These are phyloP conservation scores for Cutaneotrichosporon cavernicola DNA, from an alignment of 1,284 basidiomycete species.

Conservation along the genomic window DNA sequence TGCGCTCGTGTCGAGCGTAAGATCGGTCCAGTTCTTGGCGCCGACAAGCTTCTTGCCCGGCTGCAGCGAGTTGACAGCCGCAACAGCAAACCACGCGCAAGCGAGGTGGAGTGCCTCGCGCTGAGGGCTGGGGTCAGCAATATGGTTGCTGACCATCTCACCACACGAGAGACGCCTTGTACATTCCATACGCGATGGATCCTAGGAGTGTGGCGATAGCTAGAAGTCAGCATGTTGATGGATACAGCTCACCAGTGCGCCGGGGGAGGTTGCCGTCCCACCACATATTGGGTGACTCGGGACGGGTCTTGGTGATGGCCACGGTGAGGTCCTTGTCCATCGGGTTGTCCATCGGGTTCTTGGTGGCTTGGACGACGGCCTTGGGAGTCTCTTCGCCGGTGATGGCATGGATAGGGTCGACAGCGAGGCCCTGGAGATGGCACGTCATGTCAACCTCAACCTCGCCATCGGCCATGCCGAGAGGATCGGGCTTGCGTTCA, in stretches of 20 bases:
- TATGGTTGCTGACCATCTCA: not conserved
- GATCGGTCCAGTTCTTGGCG: constrained; percentile 3
- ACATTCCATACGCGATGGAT: not conserved
- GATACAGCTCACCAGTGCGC: not conserved
- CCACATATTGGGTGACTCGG: not conserved
- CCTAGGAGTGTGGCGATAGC: not conserved
- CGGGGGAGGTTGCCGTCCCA: constrained; percentile 7
- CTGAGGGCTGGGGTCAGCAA: not conserved
- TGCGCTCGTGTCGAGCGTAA: constrained; percentile 4
- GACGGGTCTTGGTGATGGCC: not conserved
- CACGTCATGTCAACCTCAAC: no score
- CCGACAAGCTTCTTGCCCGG: not conserved
- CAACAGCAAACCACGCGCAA: constrained; percentile 6
- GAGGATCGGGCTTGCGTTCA: no score
- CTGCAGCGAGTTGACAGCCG: not conserved
- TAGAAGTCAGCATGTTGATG: not conserved
- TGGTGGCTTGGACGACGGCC: not conserved
- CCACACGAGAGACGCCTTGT: constrained; percentile 2
- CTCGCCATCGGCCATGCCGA: no score
- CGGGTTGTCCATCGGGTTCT: not conserved
- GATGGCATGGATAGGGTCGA: not conserved
- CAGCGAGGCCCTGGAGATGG: no score
- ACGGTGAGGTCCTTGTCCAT: not conserved
- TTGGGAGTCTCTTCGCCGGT: not conserved
- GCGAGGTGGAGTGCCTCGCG: not conserved